A percentile compares a stretch with the other conserved stretches of the same genome.
These are phyloP conservation scores for Drechslerella stenobrocha DNA, from an alignment of 2,329 filamentous ascomycete species.

Conservation along the genomic window DNA sequence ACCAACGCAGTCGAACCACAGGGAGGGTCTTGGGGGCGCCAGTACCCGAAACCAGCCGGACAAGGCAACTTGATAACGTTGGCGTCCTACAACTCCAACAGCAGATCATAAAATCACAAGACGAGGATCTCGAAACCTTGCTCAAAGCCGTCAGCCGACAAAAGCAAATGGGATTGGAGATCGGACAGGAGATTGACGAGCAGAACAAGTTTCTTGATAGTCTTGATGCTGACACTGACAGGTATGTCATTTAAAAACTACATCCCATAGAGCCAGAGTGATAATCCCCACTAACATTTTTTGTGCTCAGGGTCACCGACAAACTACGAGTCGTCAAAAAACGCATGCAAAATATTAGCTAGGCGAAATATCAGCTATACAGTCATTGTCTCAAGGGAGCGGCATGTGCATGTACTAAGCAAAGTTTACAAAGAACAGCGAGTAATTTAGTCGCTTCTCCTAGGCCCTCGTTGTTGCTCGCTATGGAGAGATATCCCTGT, in stretches of 20 bases:
- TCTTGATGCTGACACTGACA: conserved; percentile 68
- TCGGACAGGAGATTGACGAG: conserved; percentile 71
- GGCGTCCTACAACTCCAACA: conserved; percentile 74
- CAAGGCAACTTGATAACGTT: conserved; percentile 73
- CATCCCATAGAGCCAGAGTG: too few species aligned
- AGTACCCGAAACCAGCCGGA: conserved; percentile 73
- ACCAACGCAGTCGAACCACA: conserved; percentile 54
- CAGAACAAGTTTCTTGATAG: conserved; percentile 72
- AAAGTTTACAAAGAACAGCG: too few species aligned
- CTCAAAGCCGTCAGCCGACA: conserved; percentile 71
- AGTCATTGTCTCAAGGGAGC: not conserved
- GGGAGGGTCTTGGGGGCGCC: conserved; percentile 74
- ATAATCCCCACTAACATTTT: not conserved
- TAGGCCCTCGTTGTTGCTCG: too few species aligned
- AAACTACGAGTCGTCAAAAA: conserved; percentile 43
- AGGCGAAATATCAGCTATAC: not conserved
- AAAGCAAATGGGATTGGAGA: conserved; percentile 75
- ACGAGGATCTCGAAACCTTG: conserved; percentile 70
- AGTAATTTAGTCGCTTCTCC: too few species aligned
- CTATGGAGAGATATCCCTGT: too few species aligned
- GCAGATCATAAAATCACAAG: conserved; percentile 74
- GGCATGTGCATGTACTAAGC: too few species aligned
- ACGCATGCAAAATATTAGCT: conserved; percentile 38
- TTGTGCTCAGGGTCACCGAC: conserved; percentile 20
- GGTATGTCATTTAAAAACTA: conserved; percentile 45